These are phyloP conservation scores for Trichoderma koningii DNA, from an alignment of 2,329 filamentous ascomycete species.

Conservation along the genomic window DNA sequence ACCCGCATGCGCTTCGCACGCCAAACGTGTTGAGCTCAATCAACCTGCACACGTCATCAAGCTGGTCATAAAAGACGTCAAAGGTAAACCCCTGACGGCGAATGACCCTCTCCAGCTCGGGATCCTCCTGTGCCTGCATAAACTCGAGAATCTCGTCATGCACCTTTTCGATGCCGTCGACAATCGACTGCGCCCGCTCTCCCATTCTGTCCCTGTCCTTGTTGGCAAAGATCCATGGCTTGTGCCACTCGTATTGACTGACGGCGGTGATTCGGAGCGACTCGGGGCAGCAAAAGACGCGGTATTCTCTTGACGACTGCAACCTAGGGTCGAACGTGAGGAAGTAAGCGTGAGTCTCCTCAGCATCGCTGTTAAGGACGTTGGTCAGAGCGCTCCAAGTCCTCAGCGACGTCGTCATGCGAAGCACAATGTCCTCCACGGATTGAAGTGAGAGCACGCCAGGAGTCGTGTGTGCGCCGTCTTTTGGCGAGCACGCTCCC, in stretches of 20 bases:
- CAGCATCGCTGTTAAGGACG: constrained; percentile 29
- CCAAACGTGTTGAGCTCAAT: constrained; percentile 52
- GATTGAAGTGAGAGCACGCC: constrained; percentile 37
- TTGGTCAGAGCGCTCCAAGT: constrained; percentile 41
- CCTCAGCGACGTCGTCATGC: constrained; percentile 44
- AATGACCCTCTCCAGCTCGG: constrained; percentile 37
- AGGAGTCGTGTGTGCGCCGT: constrained; percentile 36
- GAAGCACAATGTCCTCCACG: constrained; percentile 40
- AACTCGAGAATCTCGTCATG: constrained; percentile 8
- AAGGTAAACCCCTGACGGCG: constrained; percentile 47
- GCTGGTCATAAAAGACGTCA: constrained; percentile 45
- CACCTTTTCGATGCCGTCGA: neutral
- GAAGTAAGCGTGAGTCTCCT: constrained; percentile 41
- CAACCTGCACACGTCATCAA: constrained; percentile 33
- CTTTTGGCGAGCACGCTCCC: constrained; percentile 48
- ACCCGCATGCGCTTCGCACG: constrained; percentile 46
- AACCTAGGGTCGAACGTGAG: constrained; percentile 47
- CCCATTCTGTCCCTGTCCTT: constrained; percentile 25
- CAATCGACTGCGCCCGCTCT: constrained; percentile 24
- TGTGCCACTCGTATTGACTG: constrained; percentile 47
- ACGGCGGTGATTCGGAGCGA: constrained; percentile 40
- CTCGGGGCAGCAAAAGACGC: constrained; percentile 47
- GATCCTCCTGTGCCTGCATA: constrained; percentile 27
- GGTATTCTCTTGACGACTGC: constrained; percentile 43
- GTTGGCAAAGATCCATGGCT: constrained; percentile 37